phyloP scores from a whole-genome alignment of 2,329 filamentous ascomycete genomes.

The Parascedosporium putredinis region DNA sequence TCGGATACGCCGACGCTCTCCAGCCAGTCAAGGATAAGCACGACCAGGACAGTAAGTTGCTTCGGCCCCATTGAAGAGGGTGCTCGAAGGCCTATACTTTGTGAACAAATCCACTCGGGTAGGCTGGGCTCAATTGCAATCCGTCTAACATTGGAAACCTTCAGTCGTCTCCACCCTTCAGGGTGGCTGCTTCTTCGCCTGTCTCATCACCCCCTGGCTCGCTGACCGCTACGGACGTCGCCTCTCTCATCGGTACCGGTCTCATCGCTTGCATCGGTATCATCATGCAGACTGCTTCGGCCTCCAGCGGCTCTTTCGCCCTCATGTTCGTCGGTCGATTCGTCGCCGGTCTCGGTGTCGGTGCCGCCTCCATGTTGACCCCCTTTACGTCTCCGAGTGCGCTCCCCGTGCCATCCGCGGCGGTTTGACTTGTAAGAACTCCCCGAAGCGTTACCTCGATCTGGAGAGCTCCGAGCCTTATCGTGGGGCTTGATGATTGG shows the following conservation, averaged over 20 bases:
- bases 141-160: slow-evolving; percentile 17
- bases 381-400: slow-evolving; percentile 38
- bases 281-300: slow-evolving; percentile 52
- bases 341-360: slow-evolving; percentile 36
- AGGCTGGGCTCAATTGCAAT: too few relatives aligned
- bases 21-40: slow-evolving; percentile 35
- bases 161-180: slow-evolving; percentile 57
- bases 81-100: too few relatives aligned
- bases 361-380: slow-evolving; percentile 35
- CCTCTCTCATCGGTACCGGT: slow-evolving; percentile 44
- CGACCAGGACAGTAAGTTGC: slow-evolving; percentile 39
- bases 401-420: slow-evolving; percentile 40
- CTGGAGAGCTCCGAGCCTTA: too few relatives aligned
- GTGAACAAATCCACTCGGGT: too few relatives aligned
- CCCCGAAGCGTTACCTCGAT: too few relatives aligned
- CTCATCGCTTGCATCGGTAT: slow-evolving; percentile 49
- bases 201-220: slow-evolving; percentile 43
- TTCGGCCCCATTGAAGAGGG: background rate
- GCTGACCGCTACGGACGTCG: slow-evolving; percentile 47
- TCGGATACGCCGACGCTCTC: slow-evolving; percentile 21
- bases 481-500: too few relatives aligned
- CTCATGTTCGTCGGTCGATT: slow-evolving; percentile 58
- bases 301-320: slow-evolving; percentile 39
- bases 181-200: slow-evolving; percentile 56
- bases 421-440: slow-evolving; percentile 31